These are phyloP conservation scores for Dryas drummondii DNA, from an alignment of 306 rosid genomes.

Conservation along the genomic window DNA sequence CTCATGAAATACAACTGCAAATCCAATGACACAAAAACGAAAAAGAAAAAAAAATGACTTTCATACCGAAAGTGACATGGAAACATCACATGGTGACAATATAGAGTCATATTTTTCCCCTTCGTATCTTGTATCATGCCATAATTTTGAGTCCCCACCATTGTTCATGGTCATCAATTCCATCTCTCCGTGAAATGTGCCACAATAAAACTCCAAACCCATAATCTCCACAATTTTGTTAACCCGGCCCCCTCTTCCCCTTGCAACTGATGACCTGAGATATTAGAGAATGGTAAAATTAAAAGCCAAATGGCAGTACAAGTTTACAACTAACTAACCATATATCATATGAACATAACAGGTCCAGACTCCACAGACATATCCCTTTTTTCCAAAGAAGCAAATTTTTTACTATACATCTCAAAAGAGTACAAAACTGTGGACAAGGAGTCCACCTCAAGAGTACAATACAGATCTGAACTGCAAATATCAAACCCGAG, in stretches of 20 bases:
- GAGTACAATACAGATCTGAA: no score
- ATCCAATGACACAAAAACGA: not conserved
- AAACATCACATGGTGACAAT: constrained; percentile 78
- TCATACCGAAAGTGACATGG: constrained; percentile 72
- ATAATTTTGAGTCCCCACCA: constrained; percentile 29
- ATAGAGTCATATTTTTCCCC: constrained; percentile 50
- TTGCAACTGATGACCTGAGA: constrained; percentile 59
- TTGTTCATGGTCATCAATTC: constrained; percentile 43
- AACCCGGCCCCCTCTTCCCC: constrained; percentile 58
- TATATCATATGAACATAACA: not conserved
- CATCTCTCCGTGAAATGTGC: constrained; percentile 43
- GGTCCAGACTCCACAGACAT: not conserved
- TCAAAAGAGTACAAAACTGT: no score
- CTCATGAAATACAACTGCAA: not conserved
- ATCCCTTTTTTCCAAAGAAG: no score
- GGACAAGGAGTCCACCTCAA: no score
- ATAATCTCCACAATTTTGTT: constrained; percentile 66
- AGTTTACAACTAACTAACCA: not conserved
- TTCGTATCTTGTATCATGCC: constrained; percentile 29
- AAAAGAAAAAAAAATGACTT: constrained; percentile 7
- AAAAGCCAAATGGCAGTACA: constrained; percentile 24
- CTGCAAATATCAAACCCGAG: no score
- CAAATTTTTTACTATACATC: no score
- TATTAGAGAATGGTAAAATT: constrained; percentile 25
- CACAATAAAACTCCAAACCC: constrained; percentile 79